Percentiles rank a stretch among this genome's conserved stretches.
Evolutionary conservation across 371 early-diverging fungal species (phyloP).

Genomic region (Mucor lusitanicus): DNA sequence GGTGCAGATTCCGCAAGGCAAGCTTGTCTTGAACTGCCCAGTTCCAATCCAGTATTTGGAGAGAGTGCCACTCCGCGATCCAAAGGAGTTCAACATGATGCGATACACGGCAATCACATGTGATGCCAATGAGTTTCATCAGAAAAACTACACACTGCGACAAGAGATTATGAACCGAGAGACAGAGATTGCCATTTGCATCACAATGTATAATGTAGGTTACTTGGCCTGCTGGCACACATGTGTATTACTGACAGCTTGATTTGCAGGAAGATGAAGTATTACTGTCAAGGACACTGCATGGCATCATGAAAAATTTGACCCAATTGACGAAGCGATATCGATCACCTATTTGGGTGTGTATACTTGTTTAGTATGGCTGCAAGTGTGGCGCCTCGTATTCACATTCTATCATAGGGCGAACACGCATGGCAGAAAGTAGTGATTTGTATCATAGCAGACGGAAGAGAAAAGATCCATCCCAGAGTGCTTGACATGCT

Average conservation of each 20-base stretch:
- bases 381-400: background rate
- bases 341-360: slow-evolving; percentile 60
- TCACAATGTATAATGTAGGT: slow-evolving; percentile 90
- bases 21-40: slow-evolving; percentile 74
- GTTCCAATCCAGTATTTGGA: slow-evolving; percentile 65
- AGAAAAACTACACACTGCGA: slow-evolving; percentile 78
- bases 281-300: slow-evolving; percentile 83
- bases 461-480: slow-evolving; percentile 76
- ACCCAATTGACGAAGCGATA: slow-evolving; percentile 75
- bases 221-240: too few relatives aligned
- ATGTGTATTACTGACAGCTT: too few relatives aligned
- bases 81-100: slow-evolving; percentile 71
- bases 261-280: slow-evolving; percentile 76
- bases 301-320: slow-evolving; percentile 88
- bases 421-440: slow-evolving; percentile 88
- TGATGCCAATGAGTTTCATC: slow-evolving; percentile 76
- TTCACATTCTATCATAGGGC: slow-evolving; percentile 64
- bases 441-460: slow-evolving; percentile 86
- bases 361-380: background rate
- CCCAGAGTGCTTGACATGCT: slow-evolving; percentile 78
- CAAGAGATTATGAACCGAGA: slow-evolving; percentile 68
- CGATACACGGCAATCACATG: slow-evolving; percentile 79
- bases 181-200: slow-evolving; percentile 85
- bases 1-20: slow-evolving; percentile 68
- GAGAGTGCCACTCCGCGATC: slow-evolving; percentile 52